These are phyloP conservation scores for Neonectria magnoliae DNA, from an alignment of 2,329 filamentous ascomycete genomes.

Conservation along the genomic window DNA sequence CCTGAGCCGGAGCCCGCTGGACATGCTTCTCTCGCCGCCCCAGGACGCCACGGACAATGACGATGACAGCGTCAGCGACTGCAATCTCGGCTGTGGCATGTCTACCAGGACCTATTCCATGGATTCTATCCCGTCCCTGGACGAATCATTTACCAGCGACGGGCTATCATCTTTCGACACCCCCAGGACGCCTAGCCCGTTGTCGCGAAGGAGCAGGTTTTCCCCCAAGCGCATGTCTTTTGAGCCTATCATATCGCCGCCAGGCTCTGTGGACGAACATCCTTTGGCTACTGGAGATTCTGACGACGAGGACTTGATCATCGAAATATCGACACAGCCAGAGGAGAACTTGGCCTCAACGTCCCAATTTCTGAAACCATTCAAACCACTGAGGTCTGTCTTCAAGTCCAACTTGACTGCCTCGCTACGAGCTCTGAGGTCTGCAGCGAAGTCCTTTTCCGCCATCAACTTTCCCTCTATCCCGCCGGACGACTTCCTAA, in stretches of 20 bases:
- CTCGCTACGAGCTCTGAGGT: conserved; percentile 71
- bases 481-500: conserved; percentile 73
- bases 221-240: conserved; percentile 59
- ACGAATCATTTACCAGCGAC: conserved; percentile 64
- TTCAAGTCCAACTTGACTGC: conserved; percentile 78
- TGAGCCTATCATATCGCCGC: conserved; percentile 66
- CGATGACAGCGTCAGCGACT: conserved; percentile 60
- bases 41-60: conserved; percentile 67
- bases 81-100: conserved; percentile 61
- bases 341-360: conserved; percentile 48
- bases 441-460: conserved; percentile 72
- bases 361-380: conserved; percentile 49
- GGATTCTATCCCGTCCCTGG: conserved; percentile 70
- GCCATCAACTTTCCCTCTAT: conserved; percentile 70
- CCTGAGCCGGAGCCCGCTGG: conserved; percentile 64
- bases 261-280: conserved; percentile 61
- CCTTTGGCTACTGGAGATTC: conserved; percentile 54
- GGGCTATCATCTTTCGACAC: conserved; percentile 60
- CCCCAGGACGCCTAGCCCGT: conserved; percentile 53
- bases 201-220: conserved; percentile 45
- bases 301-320: conserved; percentile 56
- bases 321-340: conserved; percentile 56
- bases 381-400: conserved; percentile 63
- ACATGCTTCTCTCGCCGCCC: conserved; percentile 68
- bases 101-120: conserved; percentile 67